These are phyloP conservation scores for Pleurotus eryngii DNA, from an alignment of 768 basidiomycete species.

Conservation along the genomic window DNA sequence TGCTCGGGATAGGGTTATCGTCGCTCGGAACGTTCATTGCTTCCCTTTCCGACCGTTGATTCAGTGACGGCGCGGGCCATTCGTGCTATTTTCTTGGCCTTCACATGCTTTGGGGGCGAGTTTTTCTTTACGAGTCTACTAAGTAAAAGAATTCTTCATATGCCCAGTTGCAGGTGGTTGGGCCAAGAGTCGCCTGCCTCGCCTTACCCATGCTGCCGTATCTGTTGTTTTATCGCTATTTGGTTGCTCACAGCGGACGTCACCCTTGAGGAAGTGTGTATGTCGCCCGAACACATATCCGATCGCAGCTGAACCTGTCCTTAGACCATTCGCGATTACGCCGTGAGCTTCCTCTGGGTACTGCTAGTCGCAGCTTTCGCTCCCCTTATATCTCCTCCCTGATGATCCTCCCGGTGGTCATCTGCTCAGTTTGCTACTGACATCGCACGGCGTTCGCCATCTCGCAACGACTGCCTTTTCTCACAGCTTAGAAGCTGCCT, in stretches of 20 bases:
- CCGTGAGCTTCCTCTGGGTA: constrained; percentile 38
- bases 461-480: constrained; percentile 30
- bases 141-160: background rate
- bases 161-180: constrained; percentile 19
- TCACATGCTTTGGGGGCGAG: constrained; percentile 35
- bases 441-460: constrained; percentile 30
- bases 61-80: constrained; percentile 28
- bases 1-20: constrained; percentile 33
- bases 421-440: constrained; percentile 40
- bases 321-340: constrained; percentile 21
- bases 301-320: background rate
- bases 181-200: constrained; percentile 42
- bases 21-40: constrained; percentile 18
- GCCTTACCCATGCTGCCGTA: constrained; percentile 41
- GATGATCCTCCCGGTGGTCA: constrained; percentile 35
- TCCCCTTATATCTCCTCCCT: constrained; percentile 32
- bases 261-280: constrained; percentile 28
- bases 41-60: constrained; percentile 17
- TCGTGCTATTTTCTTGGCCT: constrained; percentile 37
- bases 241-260: constrained; percentile 40
- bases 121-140: background rate
- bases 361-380: constrained; percentile 34
- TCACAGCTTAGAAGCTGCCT: constrained; percentile 23
- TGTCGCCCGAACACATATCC: too few species aligned
- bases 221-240: constrained; percentile 44